These are phyloP conservation scores for Trametes cinnabarina DNA, from an alignment of 768 basidiomycete genomes.

Conservation along the genomic window DNA sequence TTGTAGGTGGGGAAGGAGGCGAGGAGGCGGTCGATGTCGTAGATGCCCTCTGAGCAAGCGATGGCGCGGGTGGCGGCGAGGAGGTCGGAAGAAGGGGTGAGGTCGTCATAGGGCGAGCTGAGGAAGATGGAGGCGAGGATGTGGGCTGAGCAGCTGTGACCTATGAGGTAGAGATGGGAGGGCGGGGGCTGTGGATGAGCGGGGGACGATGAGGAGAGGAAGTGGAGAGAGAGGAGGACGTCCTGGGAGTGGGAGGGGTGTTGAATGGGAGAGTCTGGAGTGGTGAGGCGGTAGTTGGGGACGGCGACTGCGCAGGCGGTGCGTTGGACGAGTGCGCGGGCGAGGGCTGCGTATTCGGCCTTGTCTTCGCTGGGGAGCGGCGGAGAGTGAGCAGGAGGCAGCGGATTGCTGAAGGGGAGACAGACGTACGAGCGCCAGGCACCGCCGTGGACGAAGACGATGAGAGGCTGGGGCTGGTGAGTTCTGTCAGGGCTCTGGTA, in stretches of 20 bases:
- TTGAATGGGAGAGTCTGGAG: constrained; percentile 38
- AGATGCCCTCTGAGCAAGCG: constrained; percentile 74
- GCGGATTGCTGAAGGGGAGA: constrained; percentile 4
- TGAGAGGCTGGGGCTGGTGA: constrained; percentile 38
- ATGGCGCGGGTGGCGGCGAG: constrained; percentile 50
- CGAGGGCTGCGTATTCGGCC: constrained; percentile 51
- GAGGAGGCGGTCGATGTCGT: constrained; percentile 67
- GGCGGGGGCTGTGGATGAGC: constrained; percentile 37
- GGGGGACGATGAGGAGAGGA: constrained; percentile 46
- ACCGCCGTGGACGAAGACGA: constrained; percentile 81
- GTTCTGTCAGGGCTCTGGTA: constrained; percentile 30
- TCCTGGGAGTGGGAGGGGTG: constrained; percentile 77
- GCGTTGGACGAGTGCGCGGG: constrained; percentile 46
- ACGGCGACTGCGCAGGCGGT: constrained; percentile 62
- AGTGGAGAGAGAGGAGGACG: constrained; percentile 57
- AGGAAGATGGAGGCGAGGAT: constrained; percentile 73
- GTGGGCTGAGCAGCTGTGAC: constrained; percentile 83
- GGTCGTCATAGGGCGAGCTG: constrained; percentile 30
- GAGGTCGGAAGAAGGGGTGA: constrained; percentile 45
- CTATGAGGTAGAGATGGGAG: constrained; percentile 53
- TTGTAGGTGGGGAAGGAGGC: constrained; percentile 64
- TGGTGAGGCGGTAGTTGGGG: constrained; percentile 77
- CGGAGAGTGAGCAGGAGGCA: not conserved
- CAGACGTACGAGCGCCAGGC: constrained; percentile 77
- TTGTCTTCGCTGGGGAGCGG: constrained; percentile 77